phyloP scores from a whole-genome alignment of 2,329 filamentous ascomycete species.

The Cordyceps cateniannulata region DNA sequence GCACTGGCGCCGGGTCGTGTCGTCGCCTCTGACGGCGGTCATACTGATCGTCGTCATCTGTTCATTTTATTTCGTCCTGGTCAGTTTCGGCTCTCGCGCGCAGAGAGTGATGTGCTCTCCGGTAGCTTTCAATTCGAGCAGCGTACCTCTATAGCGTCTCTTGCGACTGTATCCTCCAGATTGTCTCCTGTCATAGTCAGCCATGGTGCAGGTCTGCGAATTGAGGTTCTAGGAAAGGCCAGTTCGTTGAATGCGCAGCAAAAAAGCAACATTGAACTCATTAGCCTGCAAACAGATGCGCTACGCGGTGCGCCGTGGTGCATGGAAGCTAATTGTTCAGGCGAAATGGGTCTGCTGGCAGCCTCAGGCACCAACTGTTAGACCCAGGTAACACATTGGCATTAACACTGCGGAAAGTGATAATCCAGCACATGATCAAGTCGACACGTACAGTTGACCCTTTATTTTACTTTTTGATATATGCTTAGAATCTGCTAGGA shows the following conservation, averaged over 20 bases:
- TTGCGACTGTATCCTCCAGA: slow-evolving; percentile 59
- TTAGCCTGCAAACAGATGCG: slow-evolving; percentile 10
- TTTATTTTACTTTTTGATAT: no score
- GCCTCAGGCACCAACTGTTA: slow-evolving; percentile 15
- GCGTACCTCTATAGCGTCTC: slow-evolving; percentile 69
- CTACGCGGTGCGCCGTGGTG: background rate
- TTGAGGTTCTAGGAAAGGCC: background rate
- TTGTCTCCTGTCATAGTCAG: slow-evolving; percentile 52
- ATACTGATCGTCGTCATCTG: slow-evolving; percentile 57
- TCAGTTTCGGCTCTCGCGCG: background rate
- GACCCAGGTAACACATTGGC: background rate
- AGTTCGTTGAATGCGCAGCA: slow-evolving; percentile 18
- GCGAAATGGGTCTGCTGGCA: background rate
- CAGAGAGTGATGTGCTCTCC: slow-evolving; percentile 9
- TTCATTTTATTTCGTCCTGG: background rate
- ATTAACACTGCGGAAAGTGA: background rate
- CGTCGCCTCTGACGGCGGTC: slow-evolving; percentile 70
- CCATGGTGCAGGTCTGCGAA: slow-evolving; percentile 31
- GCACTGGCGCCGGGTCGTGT: slow-evolving; percentile 62
- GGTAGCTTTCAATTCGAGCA: slow-evolving; percentile 2
- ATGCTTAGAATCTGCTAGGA: background rate
- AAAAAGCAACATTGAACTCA: background rate
- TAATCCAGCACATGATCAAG: no score
- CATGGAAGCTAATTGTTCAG: background rate
- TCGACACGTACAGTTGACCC: no score